Percentiles rank a stretch among this genome's conserved stretches.
phyloP scores from a whole-genome alignment of 495 filamentous ascomycete species.

The Margaritispora aquatica region DNA sequence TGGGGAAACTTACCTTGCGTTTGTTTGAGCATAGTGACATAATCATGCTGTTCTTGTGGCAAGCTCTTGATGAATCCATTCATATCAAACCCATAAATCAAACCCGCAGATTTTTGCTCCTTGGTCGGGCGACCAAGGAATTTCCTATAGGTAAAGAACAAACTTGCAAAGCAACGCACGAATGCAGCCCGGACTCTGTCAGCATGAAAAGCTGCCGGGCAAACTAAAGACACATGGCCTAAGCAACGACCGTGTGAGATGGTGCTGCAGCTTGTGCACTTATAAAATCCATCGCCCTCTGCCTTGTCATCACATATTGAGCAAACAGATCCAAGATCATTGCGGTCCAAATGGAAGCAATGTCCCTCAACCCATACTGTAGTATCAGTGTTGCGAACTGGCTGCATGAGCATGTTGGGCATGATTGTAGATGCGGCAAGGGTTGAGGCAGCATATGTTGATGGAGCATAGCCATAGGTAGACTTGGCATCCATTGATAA shows the following conservation, averaged over 20 bases:
- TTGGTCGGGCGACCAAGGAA: slow-evolving; percentile 65
- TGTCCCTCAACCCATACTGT: slow-evolving; percentile 93
- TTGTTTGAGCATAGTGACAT: slow-evolving; percentile 78
- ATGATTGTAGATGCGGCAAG: slow-evolving; percentile 98
- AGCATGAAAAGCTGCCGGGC: slow-evolving; percentile 81
- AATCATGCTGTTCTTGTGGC: slow-evolving; percentile 86
- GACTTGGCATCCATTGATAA: slow-evolving; percentile 68
- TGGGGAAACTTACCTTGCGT: slow-evolving; percentile 69
- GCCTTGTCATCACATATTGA: slow-evolving; percentile 84
- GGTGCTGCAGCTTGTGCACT: slow-evolving; percentile 72
- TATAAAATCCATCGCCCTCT: slow-evolving; percentile 81
- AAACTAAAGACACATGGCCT: slow-evolving; percentile 75
- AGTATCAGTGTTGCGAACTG: slow-evolving; percentile 78
- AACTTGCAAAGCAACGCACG: slow-evolving; percentile 85
- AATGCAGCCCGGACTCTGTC: slow-evolving; percentile 92
- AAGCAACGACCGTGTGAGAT: slow-evolving; percentile 77
- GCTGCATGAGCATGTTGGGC: slow-evolving; percentile 81
- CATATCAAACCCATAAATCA: slow-evolving; percentile 92
- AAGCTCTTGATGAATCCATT: slow-evolving; percentile 86
- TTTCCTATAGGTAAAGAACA: slow-evolving; percentile 94
- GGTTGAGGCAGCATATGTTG: slow-evolving; percentile 92
- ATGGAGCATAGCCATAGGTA: slow-evolving; percentile 82
- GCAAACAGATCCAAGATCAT: slow-evolving; percentile 66
- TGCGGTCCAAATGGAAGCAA: slow-evolving; percentile 67
- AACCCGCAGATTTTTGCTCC: slow-evolving; percentile 79